Base-by-base conservation (phyloP, 2,329 filamentous ascomycete genomes). In the Pseudogymnoascus pannorum region DNA sequence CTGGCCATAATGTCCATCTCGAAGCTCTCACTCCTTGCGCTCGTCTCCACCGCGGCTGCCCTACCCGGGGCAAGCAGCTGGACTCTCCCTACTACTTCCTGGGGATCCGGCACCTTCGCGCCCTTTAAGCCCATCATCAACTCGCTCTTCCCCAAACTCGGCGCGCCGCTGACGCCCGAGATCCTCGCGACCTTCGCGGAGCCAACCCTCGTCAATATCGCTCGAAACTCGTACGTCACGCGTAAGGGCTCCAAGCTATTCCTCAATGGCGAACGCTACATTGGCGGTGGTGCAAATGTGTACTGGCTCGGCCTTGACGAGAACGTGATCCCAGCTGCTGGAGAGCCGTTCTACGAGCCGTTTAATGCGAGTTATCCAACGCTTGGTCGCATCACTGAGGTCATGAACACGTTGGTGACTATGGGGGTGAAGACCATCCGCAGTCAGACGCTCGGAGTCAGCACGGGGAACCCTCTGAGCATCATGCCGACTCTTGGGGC, bases 21-120 rank as follows among this genome's bases (percentile, higher is more conserved):
- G 18, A 75, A 70, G 61, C 72, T 74, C 54, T 71, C 72, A 11
- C 75, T 73, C 1, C 69, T 68, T 6, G 67, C 66, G 42, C 70
- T 72, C 66, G 73, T 72, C 5, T 70, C 64, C 16, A 71, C 72
- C 5, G 66, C 72, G 18, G 72, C 88, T 14, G 97, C 87, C 75
- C 89, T 89, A 75, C 93, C 91, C 78, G 97, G 94, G 6, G 89
- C 84, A 73, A 99, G 97, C 64, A 99, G 80, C 94, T 99, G 99
- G 58, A 99, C 88, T 81, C 97, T 93, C 84, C 87, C 97, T 73
- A 91, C 94, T 44, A 87, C 87, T 66, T 85, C 83, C 3, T 72
- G 82, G 2, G 93, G 97, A 2, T 99, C 83, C 0, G 94, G 99
- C 79, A 99, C 78, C 72, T 92, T 97, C 20, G 94, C 93, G 3